Evolutionary conservation across 495 filamentous ascomycete species (phyloP), one percentile per base, ranked within the genome.

Genomic region (Letharia lupina): DNA sequence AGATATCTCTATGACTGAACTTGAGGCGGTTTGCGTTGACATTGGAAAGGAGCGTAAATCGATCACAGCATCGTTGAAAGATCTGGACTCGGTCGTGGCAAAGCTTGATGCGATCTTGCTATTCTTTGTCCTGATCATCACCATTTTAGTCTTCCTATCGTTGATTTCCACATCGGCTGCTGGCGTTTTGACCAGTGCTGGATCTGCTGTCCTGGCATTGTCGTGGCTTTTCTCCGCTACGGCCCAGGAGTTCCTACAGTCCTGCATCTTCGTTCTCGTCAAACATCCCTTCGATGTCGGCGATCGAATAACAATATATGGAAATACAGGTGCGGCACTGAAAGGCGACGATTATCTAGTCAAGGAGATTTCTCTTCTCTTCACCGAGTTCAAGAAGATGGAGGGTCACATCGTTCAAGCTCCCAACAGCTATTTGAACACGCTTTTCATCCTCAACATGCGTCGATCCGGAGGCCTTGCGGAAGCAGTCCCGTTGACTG

Each of bases 241-340:
- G 0, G 93, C 93, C 0, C 92, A 96, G 72, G 94, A 97, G 70
- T 96, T 97, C 68, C 82, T 97, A 2, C 84, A 95, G 72, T 95
- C 91, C 3, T 82, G 93, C 69, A 88, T 96, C 68, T 98, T 98
- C 71, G 93, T 98, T 66, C 96, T 98, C 70, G 89, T 98, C 72
- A 98, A 98, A 79, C 93, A 98, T 74, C 93, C 93, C 7, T 98
- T 97, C 70, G 94, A 98, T 74, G 94, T 97, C 18, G 93, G 93
- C 67, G 93, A 98, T 75, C 86, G 93, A 63, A 91, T 98, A 4
- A 90, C 89, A 28, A 83, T 98, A 41, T 96, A 96, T 70, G 91
- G 91, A 56, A 96, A 95, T 73, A 87, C 93, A 0, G 94, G 93
- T 65, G 81, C 86, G 37, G 71, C 81, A 20, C 82, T 91, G 74